These are phyloP conservation scores for Penicillium cinerascens DNA, from an alignment of 495 filamentous ascomycete genomes.

Conservation along the genomic window DNA sequence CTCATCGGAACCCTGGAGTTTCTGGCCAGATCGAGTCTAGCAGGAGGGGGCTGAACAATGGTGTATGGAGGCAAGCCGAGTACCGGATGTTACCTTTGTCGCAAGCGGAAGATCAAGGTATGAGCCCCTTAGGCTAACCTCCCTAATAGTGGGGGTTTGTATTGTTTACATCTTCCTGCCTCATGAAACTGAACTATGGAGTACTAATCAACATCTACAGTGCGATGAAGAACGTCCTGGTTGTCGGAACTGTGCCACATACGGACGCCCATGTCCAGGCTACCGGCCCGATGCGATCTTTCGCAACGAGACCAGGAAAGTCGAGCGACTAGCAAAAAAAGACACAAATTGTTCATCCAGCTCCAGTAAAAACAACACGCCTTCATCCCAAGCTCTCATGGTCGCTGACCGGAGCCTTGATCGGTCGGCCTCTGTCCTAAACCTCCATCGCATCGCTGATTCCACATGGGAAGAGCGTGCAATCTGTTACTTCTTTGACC, in stretches of 20 bases:
- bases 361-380: background rate
- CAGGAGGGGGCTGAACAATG: constrained; percentile 26
- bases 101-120: constrained; percentile 50
- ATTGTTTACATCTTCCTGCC: background rate
- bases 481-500: constrained; percentile 44
- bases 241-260: constrained; percentile 41
- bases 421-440: constrained; percentile 5
- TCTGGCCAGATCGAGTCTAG: background rate
- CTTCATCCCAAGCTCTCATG: background rate
- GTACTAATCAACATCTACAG: constrained; percentile 23
- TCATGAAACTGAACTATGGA: background rate
- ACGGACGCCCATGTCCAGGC: constrained; percentile 42
- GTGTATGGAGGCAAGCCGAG: constrained; percentile 47
- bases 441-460: constrained; percentile 25
- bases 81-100: constrained; percentile 47
- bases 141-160: background rate
- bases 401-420: background rate
- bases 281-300: constrained; percentile 41
- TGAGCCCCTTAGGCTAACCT: background rate
- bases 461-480: constrained; percentile 41
- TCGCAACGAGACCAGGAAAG: constrained; percentile 37
- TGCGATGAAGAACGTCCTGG: constrained; percentile 44
- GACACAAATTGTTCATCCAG: constrained; percentile 4
- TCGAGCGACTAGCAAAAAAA: constrained; percentile 27
- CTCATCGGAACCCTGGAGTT: background rate